These are phyloP conservation scores for Herpetomonas samuelpessoai DNA, from an alignment of 208 protist genomes.

Conservation along the genomic window DNA sequence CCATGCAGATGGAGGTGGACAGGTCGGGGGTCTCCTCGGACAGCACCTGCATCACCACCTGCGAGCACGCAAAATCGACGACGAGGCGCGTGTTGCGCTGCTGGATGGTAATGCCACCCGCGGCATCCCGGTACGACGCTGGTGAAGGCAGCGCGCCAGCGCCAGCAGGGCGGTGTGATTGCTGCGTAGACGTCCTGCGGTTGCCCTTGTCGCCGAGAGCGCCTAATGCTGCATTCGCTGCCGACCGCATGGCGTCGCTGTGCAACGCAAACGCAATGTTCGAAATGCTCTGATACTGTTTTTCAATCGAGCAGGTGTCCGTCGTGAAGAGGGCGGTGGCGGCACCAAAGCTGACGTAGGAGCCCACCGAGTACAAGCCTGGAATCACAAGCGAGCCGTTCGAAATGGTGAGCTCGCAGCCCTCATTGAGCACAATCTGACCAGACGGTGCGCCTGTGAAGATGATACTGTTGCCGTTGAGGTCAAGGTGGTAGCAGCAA, in stretches of 20 bases:
- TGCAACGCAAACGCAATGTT: constrained; percentile 23
- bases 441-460: constrained; percentile 48
- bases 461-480: constrained; percentile 57
- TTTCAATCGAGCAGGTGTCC: constrained; percentile 55
- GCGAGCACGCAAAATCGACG: constrained; percentile 30
- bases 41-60: constrained; percentile 46
- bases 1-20: constrained; percentile 47
- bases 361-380: constrained; percentile 77
- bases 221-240: constrained; percentile 4
- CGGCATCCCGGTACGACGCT: not conserved
- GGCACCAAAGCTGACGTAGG: constrained; percentile 77
- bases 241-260: constrained; percentile 6
- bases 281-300: constrained; percentile 42
- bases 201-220: not conserved
- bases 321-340: constrained; percentile 57
- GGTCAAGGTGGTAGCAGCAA: constrained; percentile 73
- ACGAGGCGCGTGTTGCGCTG: constrained; percentile 33
- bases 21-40: constrained; percentile 70
- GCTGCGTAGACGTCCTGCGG: not conserved
- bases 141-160: not conserved
- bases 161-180: not conserved
- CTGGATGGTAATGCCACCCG: constrained; percentile 9
- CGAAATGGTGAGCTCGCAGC: constrained; percentile 79
- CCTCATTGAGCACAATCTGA: constrained; percentile 69
- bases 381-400: constrained; percentile 83